phyloP scores from a whole-genome alignment of 2,329 filamentous ascomycete species.

The Nemania diffusa region DNA sequence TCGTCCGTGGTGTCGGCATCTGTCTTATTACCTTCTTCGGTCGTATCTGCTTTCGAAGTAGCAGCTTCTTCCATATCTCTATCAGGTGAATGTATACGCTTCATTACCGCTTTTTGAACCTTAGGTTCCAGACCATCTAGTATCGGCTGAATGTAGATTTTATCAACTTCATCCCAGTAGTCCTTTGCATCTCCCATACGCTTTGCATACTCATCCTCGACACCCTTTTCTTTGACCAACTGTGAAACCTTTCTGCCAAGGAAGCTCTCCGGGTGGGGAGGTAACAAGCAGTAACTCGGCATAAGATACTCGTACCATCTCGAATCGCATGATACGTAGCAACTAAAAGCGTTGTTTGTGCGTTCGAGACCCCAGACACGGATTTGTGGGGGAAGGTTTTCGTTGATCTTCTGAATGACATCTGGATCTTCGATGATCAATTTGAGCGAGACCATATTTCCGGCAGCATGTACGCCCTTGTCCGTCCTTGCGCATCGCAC shows the following conservation, averaged over 20 bases:
- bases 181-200: conserved; percentile 80
- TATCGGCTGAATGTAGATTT: conserved; percentile 80
- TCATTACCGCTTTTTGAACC: conserved; percentile 70
- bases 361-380: conserved; percentile 93
- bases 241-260: conserved; percentile 86
- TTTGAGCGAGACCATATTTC: conserved; percentile 94
- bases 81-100: conserved; percentile 63
- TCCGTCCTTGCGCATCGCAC: conserved; percentile 95
- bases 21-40: conserved; percentile 16
- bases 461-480: conserved; percentile 96
- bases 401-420: conserved; percentile 91
- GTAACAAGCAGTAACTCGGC: conserved; percentile 90
- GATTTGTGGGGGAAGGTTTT: conserved; percentile 85
- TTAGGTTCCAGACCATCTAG: conserved; percentile 71
- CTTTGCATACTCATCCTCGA: conserved; percentile 73
- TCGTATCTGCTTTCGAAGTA: conserved; percentile 25
- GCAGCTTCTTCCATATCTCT: conserved; percentile 33
- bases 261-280: conserved; percentile 88
- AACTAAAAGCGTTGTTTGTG: conserved; percentile 91
- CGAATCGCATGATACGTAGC: conserved; percentile 94
- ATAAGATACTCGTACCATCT: conserved; percentile 98
- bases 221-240: conserved; percentile 76
- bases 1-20: conserved; percentile 27
- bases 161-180: conserved; percentile 87
- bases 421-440: conserved; percentile 92